phyloP scores from a whole-genome alignment of 768 basidiomycete genomes.

The Filobasidium floriforme region DNA sequence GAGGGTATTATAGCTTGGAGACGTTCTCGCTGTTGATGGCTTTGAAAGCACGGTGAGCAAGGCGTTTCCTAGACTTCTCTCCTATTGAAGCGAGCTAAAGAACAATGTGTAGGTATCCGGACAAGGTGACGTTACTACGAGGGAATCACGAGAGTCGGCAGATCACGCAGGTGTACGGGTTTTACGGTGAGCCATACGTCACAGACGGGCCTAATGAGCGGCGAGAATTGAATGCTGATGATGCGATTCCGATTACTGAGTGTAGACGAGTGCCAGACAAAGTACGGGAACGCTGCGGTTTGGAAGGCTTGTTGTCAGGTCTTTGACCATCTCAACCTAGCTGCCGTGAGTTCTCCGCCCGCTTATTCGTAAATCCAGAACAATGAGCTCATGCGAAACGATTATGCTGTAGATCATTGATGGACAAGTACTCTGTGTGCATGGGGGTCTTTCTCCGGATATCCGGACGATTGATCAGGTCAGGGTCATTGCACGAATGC shows the following conservation, averaged over 20 bases:
- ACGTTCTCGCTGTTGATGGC: constrained; percentile 96
- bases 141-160: constrained; percentile 99
- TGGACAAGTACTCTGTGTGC: constrained; percentile 83
- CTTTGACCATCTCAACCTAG: constrained; percentile 90
- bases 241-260: background rate
- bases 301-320: constrained; percentile 98
- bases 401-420: constrained; percentile 68
- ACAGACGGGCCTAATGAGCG: no score
- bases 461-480: constrained; percentile 92
- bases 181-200: constrained; percentile 74
- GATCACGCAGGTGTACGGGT: constrained; percentile 99
- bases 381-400: background rate
- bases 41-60: constrained; percentile 56
- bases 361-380: background rate
- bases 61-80: background rate
- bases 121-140: constrained; percentile 92
- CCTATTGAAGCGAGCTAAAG: no score
- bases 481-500: constrained; percentile 64
- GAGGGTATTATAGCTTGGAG: constrained; percentile 98
- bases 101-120: constrained; percentile 92
- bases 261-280: constrained; percentile 89
- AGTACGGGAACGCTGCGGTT: constrained; percentile 87
- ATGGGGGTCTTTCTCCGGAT: constrained; percentile 92
- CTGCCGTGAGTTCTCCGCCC: constrained; percentile 62
- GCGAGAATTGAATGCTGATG: background rate